Base-by-base conservation (phyloP, 164 flowering plant species). In the Stephania yunnanensis region DNA sequence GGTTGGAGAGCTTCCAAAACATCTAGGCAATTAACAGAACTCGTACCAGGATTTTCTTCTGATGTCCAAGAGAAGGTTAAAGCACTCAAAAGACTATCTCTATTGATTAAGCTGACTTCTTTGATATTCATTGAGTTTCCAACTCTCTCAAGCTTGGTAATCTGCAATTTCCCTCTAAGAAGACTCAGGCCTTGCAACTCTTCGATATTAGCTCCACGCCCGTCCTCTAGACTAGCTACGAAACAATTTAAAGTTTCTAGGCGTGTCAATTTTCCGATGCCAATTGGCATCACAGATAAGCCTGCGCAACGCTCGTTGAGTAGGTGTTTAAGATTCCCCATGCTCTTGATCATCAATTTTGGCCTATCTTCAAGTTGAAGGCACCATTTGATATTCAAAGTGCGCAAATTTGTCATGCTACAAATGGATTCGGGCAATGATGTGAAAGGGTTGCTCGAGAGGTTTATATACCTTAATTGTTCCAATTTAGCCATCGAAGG, bases 291-390 rank as follows among this genome's bases (percentile, higher is more conserved):
- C 25, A 9, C 29, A 70, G 13, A 5, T 45, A 70, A 10, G 20
- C n/a, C 12, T 7, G 19, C 25, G 46, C 71, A 70, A 15, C 17
- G 6, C 10, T 48, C 19, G 19, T 17, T 70, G 25, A 17, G 25
- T 20, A 73, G 25, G 31, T 73, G 75, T 42, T 46, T 73, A 20
- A 73, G 68, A 52, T 5, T 73, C 5, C 19, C 46, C 72, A 70
- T 17, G 58, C 48, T 70, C 13, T 19, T 70, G 42, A 36, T 36
- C 31, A 70, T 70, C 58, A 5, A 1, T 19, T 50, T 29, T 1
- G 69, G 75, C 46, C 64, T n/a, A 64, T 10, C 29, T 20, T n/a
- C 10, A 10, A 73, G 75, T 11, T 0, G 4, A 67, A n/a, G 25
- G 31, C 69, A 67, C 10, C 53, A 48, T 48, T 55, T 4, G 13